phyloP scores from a whole-genome alignment of 495 filamentous ascomycete species.

The Hypoxylon trugodes region DNA sequence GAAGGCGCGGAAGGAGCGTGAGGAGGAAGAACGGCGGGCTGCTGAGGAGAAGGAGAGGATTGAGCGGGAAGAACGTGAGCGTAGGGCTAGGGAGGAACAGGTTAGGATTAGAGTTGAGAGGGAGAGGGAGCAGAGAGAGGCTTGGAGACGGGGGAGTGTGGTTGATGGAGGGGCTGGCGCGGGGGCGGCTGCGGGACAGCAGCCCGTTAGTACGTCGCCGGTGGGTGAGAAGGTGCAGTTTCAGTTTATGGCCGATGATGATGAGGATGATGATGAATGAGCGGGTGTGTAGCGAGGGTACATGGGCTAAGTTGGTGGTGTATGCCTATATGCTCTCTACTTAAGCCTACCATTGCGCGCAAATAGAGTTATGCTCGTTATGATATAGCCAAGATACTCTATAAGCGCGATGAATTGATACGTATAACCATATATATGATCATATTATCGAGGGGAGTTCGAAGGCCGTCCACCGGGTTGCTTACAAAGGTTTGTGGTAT shows the following conservation, averaged over 20 bases:
- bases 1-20: conserved; percentile 51
- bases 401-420: too few relatives aligned
- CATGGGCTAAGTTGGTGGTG: neutral
- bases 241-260: conserved; percentile 60
- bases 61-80: conserved; percentile 56
- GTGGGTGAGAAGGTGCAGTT: conserved; percentile 55
- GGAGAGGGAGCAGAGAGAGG: conserved; percentile 45
- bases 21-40: conserved; percentile 52
- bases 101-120: conserved; percentile 44
- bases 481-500: too few relatives aligned
- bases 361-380: too few relatives aligned
- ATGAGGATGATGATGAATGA: conserved; percentile 62
- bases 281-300: neutral
- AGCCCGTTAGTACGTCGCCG: conserved; percentile 12
- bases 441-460: too few relatives aligned
- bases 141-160: conserved; percentile 48
- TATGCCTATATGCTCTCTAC: neutral
- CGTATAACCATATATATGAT: too few relatives aligned
- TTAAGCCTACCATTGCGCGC: too few relatives aligned
- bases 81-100: conserved; percentile 46
- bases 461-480: too few relatives aligned
- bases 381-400: too few relatives aligned
- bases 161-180: conserved; percentile 16
- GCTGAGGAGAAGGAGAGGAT: too few relatives aligned
- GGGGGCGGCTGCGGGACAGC: neutral